These are phyloP conservation scores for Cyberlindnera xishuangbannaensis DNA, from an alignment of 805 yeast genomes.

Conservation along the genomic window DNA sequence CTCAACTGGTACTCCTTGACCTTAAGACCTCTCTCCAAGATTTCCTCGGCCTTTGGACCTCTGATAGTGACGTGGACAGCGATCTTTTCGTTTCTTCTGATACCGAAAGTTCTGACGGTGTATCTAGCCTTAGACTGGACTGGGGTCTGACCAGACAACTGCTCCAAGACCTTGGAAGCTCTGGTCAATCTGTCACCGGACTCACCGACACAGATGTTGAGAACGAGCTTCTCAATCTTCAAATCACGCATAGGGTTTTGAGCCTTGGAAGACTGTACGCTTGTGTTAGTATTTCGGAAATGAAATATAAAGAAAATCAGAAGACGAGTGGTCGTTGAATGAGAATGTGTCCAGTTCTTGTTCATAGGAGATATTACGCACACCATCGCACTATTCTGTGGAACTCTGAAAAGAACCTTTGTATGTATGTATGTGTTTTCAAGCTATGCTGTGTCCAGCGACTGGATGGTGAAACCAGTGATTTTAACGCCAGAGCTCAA, in stretches of 20 bases:
- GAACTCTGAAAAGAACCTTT: no score
- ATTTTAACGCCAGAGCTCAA: no score
- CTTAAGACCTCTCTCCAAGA: slow-evolving; percentile 98
- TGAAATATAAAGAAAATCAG: no score
- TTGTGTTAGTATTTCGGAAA: slow-evolving; percentile 21
- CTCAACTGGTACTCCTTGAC: slow-evolving; percentile 98
- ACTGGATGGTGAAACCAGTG: no score
- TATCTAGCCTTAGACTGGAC: slow-evolving; percentile 99
- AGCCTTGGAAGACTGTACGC: slow-evolving; percentile 44
- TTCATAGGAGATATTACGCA: no score
- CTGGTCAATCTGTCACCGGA: slow-evolving; percentile 99
- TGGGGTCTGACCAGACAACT: slow-evolving; percentile 99
- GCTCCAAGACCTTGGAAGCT: slow-evolving; percentile 99
- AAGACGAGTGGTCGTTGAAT: no score
- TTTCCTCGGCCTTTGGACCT: slow-evolving; percentile 99
- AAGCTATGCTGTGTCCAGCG: no score
- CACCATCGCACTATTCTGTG: no score
- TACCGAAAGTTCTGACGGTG: slow-evolving; percentile 99
- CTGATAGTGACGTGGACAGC: slow-evolving; percentile 99
- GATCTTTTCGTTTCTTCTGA: slow-evolving; percentile 99
- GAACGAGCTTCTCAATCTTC: slow-evolving; percentile 98
- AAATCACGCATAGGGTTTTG: slow-evolving; percentile 98
- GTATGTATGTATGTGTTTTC: no score
- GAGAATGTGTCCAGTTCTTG: no score
- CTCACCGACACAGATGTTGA: slow-evolving; percentile 99